phyloP scores from a whole-genome alignment of 2,329 filamentous ascomycete genomes.

The Chalaropsis thielavioides region DNA sequence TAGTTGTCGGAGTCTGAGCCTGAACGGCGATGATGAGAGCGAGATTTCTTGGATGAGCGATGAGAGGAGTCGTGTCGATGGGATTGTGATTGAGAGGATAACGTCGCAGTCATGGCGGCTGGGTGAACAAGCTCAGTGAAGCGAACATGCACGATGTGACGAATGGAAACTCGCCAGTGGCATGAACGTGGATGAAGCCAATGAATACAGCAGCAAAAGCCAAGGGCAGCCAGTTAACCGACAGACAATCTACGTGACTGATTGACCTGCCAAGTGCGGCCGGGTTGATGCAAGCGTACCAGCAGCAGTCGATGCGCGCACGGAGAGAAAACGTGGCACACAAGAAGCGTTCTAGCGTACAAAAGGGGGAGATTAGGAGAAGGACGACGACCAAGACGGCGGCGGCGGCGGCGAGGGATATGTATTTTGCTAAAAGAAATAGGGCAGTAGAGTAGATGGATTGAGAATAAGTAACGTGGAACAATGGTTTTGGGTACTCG shows the following conservation, averaged over 20 bases:
- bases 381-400: neutral
- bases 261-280: neutral
- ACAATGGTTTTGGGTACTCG: neutral
- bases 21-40: slow-evolving; percentile 16
- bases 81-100: slow-evolving; percentile 16
- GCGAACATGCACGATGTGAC: slow-evolving; percentile 10
- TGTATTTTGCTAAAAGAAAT: neutral
- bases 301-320: neutral
- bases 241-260: neutral
- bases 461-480: neutral
- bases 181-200: neutral
- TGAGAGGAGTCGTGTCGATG: slow-evolving; percentile 15
- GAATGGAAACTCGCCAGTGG: neutral
- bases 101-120: slow-evolving; percentile 17
- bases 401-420: neutral
- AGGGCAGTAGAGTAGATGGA: neutral
- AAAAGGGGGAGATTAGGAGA: neutral
- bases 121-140: slow-evolving; percentile 3
- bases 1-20: slow-evolving; percentile 14
- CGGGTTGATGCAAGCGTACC: neutral
- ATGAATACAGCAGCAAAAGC: too few relatives aligned
- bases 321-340: slow-evolving; percentile 4
- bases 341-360: neutral
- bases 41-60: slow-evolving; percentile 15
- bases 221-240: neutral